Conservation (phyloP, 1,284 basidiomycete species). For the Cutaneotrichosporon spelunceum region DNA sequence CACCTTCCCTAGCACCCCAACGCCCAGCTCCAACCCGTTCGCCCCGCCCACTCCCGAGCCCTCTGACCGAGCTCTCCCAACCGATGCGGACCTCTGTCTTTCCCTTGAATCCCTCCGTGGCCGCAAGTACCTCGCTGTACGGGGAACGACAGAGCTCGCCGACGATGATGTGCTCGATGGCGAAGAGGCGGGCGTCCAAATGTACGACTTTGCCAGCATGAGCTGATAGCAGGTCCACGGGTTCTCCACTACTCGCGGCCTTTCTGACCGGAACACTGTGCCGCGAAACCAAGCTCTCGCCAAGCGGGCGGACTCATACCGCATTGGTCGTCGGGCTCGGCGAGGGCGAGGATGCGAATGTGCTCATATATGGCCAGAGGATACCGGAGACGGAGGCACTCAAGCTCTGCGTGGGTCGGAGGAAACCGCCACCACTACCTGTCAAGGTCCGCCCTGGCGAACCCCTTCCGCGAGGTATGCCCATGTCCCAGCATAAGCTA, state of each 20-base stretch:
- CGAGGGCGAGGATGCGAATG: conserved; percentile 27
- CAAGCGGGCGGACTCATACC: conserved; percentile 34
- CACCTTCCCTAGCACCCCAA: conserved; percentile 5
- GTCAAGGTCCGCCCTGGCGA: conserved; percentile 48
- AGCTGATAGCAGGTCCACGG: conserved; percentile 29
- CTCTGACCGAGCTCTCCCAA: conserved; percentile 24
- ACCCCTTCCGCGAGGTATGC: conserved; percentile 48
- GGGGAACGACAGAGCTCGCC: conserved; percentile 36
- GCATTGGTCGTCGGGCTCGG: conserved; percentile 46
- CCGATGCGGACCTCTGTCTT: conserved; percentile 48
- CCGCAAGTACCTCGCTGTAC: conserved; percentile 42
- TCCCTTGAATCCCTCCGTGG: conserved; percentile 51
- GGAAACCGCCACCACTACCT: conserved; percentile 28
- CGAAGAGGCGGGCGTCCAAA: conserved; percentile 38
- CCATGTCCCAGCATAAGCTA: neutral
- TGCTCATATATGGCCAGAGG: conserved; percentile 24
- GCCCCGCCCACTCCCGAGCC: conserved; percentile 12
- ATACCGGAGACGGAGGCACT: conserved; percentile 13
- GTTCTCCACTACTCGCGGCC: conserved; percentile 36
- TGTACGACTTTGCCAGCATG: conserved; percentile 21
- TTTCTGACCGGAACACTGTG: conserved; percentile 44
- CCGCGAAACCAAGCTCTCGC: conserved; percentile 28
- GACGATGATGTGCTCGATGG: conserved; percentile 39
- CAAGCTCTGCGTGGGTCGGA: conserved; percentile 37
- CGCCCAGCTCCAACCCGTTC: neutral